Evolutionary conservation across 148 eudicot genomes (phyloP).

Genomic region (Rhododendron ferrugineum): DNA sequence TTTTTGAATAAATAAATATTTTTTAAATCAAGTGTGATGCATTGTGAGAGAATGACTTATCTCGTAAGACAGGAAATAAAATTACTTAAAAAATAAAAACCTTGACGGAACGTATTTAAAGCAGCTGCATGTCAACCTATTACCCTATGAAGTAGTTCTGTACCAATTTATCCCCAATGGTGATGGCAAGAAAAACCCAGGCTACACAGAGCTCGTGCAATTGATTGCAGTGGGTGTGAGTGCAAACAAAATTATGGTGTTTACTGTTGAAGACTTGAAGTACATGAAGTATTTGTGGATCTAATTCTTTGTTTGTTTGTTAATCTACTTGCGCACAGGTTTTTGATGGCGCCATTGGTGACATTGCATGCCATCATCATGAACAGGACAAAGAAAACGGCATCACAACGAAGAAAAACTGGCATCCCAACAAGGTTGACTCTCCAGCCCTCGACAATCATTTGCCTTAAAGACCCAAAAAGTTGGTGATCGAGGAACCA

Average conservation of each 20-base stretch:
- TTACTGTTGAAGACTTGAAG: not conserved
- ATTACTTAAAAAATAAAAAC: no score
- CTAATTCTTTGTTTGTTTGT: not conserved
- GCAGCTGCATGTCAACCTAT: slow-evolving; percentile 56
- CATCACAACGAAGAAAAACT: no score
- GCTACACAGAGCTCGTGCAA: slow-evolving; percentile 62
- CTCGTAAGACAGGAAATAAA: no score
- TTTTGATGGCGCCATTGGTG: slow-evolving; percentile 84
- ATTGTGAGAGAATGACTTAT: no score
- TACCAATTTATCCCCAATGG: slow-evolving; percentile 51
- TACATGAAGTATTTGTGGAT: not conserved
- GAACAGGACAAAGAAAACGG: slow-evolving; percentile 44
- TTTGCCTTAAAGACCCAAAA: no score
- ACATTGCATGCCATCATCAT: slow-evolving; percentile 63
- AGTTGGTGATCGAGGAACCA: no score
- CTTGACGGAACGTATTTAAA: slow-evolving; percentile 41
- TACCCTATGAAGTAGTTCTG: slow-evolving; percentile 72
- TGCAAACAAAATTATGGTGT: slow-evolving; percentile 3
- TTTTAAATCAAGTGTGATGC: no score
- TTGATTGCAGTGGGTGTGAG: slow-evolving; percentile 69
- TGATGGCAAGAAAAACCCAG: slow-evolving; percentile 58
- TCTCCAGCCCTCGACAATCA: no score
- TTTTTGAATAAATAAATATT: no score
- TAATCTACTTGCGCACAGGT: slow-evolving; percentile 26
- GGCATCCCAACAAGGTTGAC: no score